phyloP scores from a whole-genome alignment of 192 early-diverging fungal genomes.

The Umbelopsis sp. region DNA sequence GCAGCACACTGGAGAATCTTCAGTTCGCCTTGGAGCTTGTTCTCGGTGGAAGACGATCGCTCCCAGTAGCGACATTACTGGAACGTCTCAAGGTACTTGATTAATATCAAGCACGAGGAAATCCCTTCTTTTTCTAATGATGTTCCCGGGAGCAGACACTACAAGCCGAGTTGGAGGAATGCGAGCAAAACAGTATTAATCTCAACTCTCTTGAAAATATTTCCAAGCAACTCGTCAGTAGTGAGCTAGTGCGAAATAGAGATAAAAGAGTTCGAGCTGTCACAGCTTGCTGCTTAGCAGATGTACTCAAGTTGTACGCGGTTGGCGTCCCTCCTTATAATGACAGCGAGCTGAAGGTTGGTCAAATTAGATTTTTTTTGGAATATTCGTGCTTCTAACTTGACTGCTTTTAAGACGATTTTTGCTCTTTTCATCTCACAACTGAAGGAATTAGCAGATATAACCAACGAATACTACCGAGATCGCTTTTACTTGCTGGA shows the following conservation, averaged over 20 bases:
- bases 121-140: no score
- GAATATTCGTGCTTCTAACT: not conserved
- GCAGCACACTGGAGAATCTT: no score
- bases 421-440: conserved; percentile 86
- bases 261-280: conserved; percentile 78
- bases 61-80: no score
- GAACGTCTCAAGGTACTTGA: no score
- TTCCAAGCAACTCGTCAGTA: conserved; percentile 65
- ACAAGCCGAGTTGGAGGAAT: not conserved
- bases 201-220: conserved; percentile 60
- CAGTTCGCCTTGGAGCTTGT: no score
- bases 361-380: not conserved
- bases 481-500: conserved; percentile 87
- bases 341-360: conserved; percentile 73
- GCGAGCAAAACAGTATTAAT: not conserved
- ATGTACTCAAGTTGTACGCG: conserved; percentile 89
- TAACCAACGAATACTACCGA: conserved; percentile 64
- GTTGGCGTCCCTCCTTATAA: conserved; percentile 93
- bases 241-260: conserved; percentile 73
- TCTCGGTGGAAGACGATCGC: no score
- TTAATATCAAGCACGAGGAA: no score
- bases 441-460: conserved; percentile 63
- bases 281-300: conserved; percentile 86
- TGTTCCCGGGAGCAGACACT: not conserved
- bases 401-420: conserved; percentile 52